Evolutionary conservation across 805 yeast species (phyloP).

Genomic region (Metschnikowia similis): DNA sequence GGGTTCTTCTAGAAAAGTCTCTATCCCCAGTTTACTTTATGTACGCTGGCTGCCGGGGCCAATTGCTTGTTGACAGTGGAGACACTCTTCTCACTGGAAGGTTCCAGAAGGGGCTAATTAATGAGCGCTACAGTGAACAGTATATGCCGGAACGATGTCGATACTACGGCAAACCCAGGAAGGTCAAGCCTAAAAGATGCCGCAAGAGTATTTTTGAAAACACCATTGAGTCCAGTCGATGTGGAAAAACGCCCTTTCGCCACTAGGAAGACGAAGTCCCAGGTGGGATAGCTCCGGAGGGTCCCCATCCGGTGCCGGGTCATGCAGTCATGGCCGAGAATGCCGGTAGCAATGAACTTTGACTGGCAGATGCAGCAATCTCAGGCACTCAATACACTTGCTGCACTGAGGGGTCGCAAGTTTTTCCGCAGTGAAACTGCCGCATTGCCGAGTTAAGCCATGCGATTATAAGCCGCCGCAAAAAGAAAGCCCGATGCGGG

Average conservation of each 20-base stretch:
- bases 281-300: no score
- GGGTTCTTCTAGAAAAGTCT: not conserved
- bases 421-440: no score
- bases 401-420: no score
- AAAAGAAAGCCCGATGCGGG: slow-evolving; percentile 22
- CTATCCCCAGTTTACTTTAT: not conserved
- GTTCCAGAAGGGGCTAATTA: not conserved
- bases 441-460: no score
- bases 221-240: no score
- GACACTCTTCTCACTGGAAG: not conserved
- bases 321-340: not conserved
- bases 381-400: not conserved
- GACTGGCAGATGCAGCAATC: not conserved
- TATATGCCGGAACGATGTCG: not conserved
- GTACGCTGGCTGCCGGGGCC: not conserved
- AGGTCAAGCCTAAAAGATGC: not conserved
- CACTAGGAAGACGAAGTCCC: no score
- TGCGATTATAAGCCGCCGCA: not conserved
- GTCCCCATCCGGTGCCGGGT: not conserved
- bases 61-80: not conserved
- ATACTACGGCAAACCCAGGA: not conserved
- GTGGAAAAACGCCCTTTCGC: no score
- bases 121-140: not conserved
- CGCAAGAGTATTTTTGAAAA: no score
- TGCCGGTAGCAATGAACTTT: not conserved